Evolutionary conservation across 2,329 filamentous ascomycete species (phyloP).

Genomic region (Emericellopsis cladophorae): DNA sequence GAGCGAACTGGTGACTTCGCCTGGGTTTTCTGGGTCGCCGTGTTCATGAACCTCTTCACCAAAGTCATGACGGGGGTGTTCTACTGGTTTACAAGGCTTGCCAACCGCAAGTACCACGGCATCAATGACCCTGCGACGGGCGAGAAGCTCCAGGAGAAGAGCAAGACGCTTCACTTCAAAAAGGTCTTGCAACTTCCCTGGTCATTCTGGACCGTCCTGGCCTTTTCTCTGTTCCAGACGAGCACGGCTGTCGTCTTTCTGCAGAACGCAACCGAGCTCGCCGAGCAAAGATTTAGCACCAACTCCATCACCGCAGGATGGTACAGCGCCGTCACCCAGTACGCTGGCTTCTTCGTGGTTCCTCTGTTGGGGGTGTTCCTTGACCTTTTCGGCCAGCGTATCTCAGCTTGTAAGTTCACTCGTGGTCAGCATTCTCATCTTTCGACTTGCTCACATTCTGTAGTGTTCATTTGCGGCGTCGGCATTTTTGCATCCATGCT

Average conservation of each 20-base stretch:
- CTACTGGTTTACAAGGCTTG: conserved; percentile 38
- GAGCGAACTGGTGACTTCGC: conserved; percentile 41
- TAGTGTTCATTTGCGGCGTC: conserved; percentile 27
- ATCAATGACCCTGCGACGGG: conserved; percentile 39
- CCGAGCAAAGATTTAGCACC: conserved; percentile 38
- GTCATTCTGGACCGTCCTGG: conserved; percentile 37
- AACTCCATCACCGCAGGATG: conserved; percentile 36
- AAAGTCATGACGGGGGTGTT: conserved; percentile 37
- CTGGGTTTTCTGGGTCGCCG: conserved; percentile 45
- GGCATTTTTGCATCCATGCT: conserved; percentile 34
- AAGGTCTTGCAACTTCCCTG: conserved; percentile 42
- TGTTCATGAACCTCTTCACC: conserved; percentile 51
- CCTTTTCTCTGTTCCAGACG: conserved; percentile 40
- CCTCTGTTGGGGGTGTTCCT: conserved; percentile 36
- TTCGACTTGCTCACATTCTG: conserved; percentile 1
- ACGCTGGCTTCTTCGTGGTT: conserved; percentile 37
- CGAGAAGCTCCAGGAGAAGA: conserved; percentile 41
- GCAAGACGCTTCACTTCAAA: conserved; percentile 36
- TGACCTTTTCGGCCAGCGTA: conserved; percentile 35
- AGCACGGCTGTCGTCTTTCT: conserved; percentile 34
- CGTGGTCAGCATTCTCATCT: too few species aligned
- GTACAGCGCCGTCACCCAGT: conserved; percentile 28
- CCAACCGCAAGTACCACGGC: conserved; percentile 27
- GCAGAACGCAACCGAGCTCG: conserved; percentile 42
- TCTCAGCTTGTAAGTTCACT: conserved; percentile 7